Conservation (phyloP, 352 stramenopile species). For the Phytophthora pluvialis region DNA sequence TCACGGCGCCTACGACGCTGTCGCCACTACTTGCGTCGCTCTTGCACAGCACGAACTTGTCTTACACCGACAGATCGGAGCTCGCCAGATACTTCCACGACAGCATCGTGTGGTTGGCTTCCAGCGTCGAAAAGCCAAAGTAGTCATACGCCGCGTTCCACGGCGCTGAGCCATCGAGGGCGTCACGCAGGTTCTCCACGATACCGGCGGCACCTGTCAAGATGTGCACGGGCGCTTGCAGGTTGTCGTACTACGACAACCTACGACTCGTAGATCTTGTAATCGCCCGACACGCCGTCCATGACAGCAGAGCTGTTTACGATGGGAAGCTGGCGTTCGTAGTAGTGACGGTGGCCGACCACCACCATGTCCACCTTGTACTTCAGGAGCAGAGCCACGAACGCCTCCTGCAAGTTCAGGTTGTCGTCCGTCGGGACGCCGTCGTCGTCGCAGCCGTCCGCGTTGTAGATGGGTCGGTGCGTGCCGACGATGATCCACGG, state of each 20-base stretch:
- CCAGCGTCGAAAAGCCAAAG: conserved; percentile 41
- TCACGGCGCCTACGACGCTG: too few species aligned
- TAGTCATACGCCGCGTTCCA: conserved; percentile 41
- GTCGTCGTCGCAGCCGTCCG: conserved; percentile 35
- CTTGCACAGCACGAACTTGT: too few species aligned
- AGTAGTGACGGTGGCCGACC: conserved; percentile 50
- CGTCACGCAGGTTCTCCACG: conserved; percentile 24
- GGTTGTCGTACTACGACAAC: too few species aligned
- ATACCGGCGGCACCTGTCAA: conserved; percentile 46
- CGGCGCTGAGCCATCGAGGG: conserved; percentile 21
- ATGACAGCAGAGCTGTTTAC: conserved; percentile 32
- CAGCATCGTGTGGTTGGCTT: conserved; percentile 29
- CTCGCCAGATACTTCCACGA: too few species aligned
- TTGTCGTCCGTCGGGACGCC: conserved; percentile 16
- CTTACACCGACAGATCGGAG: too few species aligned
- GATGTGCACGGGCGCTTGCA: conserved; percentile 54
- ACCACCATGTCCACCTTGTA: conserved; percentile 58
- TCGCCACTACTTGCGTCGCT: too few species aligned
- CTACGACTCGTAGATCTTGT: conserved; percentile 44
- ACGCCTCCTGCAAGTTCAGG: too few species aligned
- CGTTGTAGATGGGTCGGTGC: conserved; percentile 74
- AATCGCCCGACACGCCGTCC: conserved; percentile 46
- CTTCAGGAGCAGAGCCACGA: conserved; percentile 57
- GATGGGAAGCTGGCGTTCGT: conserved; percentile 50
- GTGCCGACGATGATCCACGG: conserved; percentile 75